Conservation (phyloP, 73 alveolate species). For the Tetrahymena thermophila region DNA sequence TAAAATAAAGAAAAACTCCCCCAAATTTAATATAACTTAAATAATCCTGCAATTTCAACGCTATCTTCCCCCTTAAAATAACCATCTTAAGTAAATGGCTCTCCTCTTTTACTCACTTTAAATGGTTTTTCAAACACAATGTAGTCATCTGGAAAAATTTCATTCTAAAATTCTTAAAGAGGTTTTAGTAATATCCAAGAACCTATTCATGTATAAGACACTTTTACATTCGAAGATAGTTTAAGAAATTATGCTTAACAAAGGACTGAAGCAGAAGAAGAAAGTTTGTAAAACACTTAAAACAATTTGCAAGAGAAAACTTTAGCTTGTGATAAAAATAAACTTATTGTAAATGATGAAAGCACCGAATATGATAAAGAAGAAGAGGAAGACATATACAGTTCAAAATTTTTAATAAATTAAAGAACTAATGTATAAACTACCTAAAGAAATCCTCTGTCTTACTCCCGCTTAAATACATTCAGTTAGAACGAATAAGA, state of each 20-base stretch:
- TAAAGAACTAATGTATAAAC: background rate
- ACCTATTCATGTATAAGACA: background rate
- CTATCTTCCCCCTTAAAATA: background rate
- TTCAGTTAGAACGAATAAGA: background rate
- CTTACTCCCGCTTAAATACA: background rate
- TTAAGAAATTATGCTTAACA: background rate
- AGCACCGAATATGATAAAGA: background rate
- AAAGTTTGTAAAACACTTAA: background rate
- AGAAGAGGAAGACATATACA: background rate
- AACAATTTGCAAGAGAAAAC: background rate
- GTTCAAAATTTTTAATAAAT: background rate
- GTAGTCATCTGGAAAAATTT: background rate
- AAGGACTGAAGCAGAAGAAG: background rate
- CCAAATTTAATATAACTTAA: background rate
- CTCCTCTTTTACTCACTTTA: background rate
- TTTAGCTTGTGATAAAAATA: background rate
- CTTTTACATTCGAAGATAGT: background rate
- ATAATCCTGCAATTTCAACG: background rate
- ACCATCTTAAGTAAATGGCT: background rate
- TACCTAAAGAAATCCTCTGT: background rate
- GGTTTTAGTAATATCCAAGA: background rate
- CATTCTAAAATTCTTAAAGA: background rate
- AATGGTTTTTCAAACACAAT: background rate
- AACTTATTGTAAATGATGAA: background rate
- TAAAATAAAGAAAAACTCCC: background rate